These are phyloP conservation scores for Cadophora sp. DNA, from an alignment of 2,329 filamentous ascomycete species.

Conservation along the genomic window DNA sequence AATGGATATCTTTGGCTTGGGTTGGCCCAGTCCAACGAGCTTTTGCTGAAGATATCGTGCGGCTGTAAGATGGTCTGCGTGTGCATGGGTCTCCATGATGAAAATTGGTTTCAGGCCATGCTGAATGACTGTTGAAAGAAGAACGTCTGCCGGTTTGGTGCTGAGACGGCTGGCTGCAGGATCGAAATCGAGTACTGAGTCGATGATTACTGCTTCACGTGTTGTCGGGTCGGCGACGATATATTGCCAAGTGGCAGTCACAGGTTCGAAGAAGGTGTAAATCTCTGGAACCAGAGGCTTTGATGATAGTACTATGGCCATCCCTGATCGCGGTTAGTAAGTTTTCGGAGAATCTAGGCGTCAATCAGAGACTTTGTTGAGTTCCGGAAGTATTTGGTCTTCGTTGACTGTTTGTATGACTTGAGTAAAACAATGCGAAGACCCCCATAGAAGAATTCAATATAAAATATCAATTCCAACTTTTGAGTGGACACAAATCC, in stretches of 20 bases:
- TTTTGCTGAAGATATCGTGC: slow-evolving; percentile 60
- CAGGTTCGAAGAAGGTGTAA: slow-evolving; percentile 17
- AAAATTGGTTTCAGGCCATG: slow-evolving; percentile 55
- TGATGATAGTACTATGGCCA: background rate
- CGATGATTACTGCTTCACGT: slow-evolving; percentile 60
- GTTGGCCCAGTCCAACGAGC: slow-evolving; percentile 40
- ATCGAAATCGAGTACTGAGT: slow-evolving; percentile 66
- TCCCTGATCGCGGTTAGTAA: background rate
- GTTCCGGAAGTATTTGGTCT: background rate
- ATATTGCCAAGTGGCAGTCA: slow-evolving; percentile 65
- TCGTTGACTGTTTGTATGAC: background rate
- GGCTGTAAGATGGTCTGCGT: slow-evolving; percentile 67
- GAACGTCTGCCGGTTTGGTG: slow-evolving; percentile 58
- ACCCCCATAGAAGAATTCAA: background rate
- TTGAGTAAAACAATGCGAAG: background rate
- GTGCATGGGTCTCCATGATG: slow-evolving; percentile 68
- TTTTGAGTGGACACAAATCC: too few species aligned
- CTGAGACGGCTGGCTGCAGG: slow-evolving; percentile 50
- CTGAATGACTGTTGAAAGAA: slow-evolving; percentile 53
- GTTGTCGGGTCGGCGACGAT: slow-evolving; percentile 61
- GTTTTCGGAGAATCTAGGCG: background rate
- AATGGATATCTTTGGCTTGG: slow-evolving; percentile 56
- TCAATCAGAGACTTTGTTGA: background rate
- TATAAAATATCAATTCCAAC: background rate
- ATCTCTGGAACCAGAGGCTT: slow-evolving; percentile 2